Base-by-base conservation (phyloP, 2,329 filamentous ascomycete genomes). In the Nemania bipapillata region DNA sequence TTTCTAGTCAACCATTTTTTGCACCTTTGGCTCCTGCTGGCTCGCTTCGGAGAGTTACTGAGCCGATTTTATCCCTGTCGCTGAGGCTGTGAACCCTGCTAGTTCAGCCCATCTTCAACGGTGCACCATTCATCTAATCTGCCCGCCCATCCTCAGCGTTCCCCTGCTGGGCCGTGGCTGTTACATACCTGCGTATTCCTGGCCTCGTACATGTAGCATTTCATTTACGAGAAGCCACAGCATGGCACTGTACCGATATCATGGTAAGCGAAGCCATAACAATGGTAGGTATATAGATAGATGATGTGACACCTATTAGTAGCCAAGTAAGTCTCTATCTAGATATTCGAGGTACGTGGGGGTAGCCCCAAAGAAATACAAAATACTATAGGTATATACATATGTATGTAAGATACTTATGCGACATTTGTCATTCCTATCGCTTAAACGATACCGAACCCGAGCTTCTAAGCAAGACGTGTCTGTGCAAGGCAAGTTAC, bases 41-140 rank as follows among this genome's bases (percentile, higher is more conserved):
- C 30, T 57, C 45, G 20, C 22, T 40, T 56, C 58, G 63, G 67
- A 63, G 30, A 37, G 55, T 63, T 42, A 32, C 49, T 53, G 59
- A 56, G 32, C 49, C 67, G 58, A 30, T 26, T 17, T n/a, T 26
- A 63, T 35, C 67, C 67, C 52, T 68, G 65, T 37, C n/a, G 5
- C 52, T 55, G 68, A 68, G 65, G 65, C 65, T 70, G 68, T 68
- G 65, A 68, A 57, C 66, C 66, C 62, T 59, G 65, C 45, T 58
- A 26, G 50, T 26, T 4, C 59, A 58, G 59, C 54, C 58, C 53
- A 12, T 35, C 56, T n/a, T 17, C 61, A 55, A 60, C 55, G 42
- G 49, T 40, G 52, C 22, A 26, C 66, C 66, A 65, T n/a, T 58
- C 55, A 49, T 20, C 37, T 15, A 40, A 40, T 40, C 32, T 35